Evolutionary conservation across 2,329 filamentous ascomycete genomes (phyloP), one percentile per base, ranked within the genome.

Genomic region (Emydomyces testavorans): DNA sequence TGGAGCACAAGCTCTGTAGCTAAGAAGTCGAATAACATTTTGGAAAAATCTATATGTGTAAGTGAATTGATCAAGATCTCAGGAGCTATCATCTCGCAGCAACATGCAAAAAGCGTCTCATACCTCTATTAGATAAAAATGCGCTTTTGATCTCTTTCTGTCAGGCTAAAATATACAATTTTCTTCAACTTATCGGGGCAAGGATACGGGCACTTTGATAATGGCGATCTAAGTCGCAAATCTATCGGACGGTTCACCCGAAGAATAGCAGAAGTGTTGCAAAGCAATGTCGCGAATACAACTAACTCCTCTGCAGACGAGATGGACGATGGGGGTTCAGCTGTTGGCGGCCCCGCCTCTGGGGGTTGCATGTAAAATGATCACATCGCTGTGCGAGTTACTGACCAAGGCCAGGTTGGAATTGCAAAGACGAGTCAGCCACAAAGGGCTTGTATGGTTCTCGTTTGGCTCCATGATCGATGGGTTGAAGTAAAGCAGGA

Each of bases 1-100:
- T 78, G 73, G 52, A 74, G 67, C 49, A 79, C 57, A 47, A 79
- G 70, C 65, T 80, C 78, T 57, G 74, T 77, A 20, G 78, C 71
- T 21, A 81, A 66, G 46, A 69, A 57, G 55, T 75, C 66, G 64
- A 80, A 69, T 44, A 69, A 57, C 76, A 80, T 80, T 54, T 38
- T 58, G 26, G 11, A 23, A 7, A 39, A 39, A 18, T 15, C 26
- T 40, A n/a, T 24, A 18, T 29, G 5, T 20, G 29, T 40, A 20
- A 20, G 37, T 4, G 4, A 3, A 13, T 41, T 23, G 31, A 24
- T 16, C 20, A 18, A 7, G 23, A 31, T 41, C 2, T n/a, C 31
- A 26, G n/a, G 15, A 16, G 21, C 8, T 16, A 15, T 6, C 3
- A 28, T 2, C n/a, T 2, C 15, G 16, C 24, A 40, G 16, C 23